Conservation (phyloP, 177 flowering plant genomes). For the Telopea speciosissima region DNA sequence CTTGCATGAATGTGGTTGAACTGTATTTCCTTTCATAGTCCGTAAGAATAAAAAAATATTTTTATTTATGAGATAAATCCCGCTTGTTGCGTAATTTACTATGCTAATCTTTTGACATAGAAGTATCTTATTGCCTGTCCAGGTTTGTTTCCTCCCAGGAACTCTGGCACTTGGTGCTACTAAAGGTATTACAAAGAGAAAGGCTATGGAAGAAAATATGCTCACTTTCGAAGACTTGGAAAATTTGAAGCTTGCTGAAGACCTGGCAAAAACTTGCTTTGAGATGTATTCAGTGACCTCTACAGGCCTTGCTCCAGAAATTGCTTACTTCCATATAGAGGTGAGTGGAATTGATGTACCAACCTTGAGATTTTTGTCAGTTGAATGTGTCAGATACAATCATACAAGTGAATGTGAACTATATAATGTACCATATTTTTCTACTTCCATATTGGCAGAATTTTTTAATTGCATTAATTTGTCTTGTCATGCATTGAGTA, state of each 20-base stretch:
- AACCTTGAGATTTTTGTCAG: not conserved
- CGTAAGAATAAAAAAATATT: not conserved
- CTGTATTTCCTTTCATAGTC: not conserved
- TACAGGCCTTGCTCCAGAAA: constrained; percentile 98
- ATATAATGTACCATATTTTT: not conserved
- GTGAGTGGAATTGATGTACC: constrained; percentile 1
- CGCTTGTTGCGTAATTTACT: not conserved
- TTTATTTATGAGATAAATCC: not conserved
- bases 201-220: constrained; percentile 66
- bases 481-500: not conserved
- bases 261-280: constrained; percentile 81
- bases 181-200: constrained; percentile 72
- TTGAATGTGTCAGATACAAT: not conserved
- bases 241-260: constrained; percentile 92
- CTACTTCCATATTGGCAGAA: not conserved
- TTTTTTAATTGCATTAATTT: not conserved
- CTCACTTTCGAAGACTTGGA: constrained; percentile 77
- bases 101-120: not conserved
- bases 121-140: constrained; percentile 11
- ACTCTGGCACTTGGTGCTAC: constrained; percentile 98
- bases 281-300: constrained; percentile 90
- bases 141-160: constrained; percentile 97
- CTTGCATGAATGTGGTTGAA: not conserved
- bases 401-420: not conserved
- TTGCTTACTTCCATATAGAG: constrained; percentile 62